Evolutionary conservation across 345 rosid species (phyloP), one percentile per base, ranked within the genome.

Genomic region (Bretschneidera sinensis): DNA sequence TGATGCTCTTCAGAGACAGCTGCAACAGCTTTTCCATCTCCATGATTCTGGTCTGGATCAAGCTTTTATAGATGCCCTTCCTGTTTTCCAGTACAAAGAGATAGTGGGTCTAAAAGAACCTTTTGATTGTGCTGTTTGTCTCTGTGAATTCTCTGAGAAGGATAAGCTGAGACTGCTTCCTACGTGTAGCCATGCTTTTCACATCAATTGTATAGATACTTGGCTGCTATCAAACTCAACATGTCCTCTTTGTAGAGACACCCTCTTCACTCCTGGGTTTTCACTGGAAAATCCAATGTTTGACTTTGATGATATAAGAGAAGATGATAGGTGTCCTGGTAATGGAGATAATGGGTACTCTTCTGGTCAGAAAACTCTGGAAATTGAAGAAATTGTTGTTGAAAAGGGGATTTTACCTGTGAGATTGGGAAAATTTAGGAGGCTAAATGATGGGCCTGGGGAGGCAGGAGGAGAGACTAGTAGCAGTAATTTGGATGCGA

Each of bases 11-110:
- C 94, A 89, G 67, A 79, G 96, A 69, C 96, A 89, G 81, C 79
- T 89, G 20, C 96, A 89, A 52, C 96, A 89, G 77, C 87, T 89
- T 33, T 89, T 89, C 66, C 89, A 89, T 70, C 84, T 89, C 51
- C 91, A 89, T 63, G 96, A 89, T 65, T 89, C 96, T 51, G 96
- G 96, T 57, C 76, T 89, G 56, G 96, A 86, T 73, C 96, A 89
- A 75, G 89, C 96, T 58, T 86, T 89, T 59, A 89, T 89, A 5
- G 96, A 89, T 51, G 92, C 94, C 21, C 82, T 89, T 48, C 96
- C 96, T 62, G 96, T 89, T 60, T 89, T 89, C 60, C 85, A 79
- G 58, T 89, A 79, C 70, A 84, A 76, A 61, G 91, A 89, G 66
- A 78, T 89, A 19, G 81, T 86, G 51, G 91, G 91, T 74, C 57